A percentile compares a stretch with the other conserved stretches of the same genome.
These are phyloP conservation scores for Coelastrella sp. DNA, from an alignment of 139 green algal genomes.

Conservation along the genomic window DNA sequence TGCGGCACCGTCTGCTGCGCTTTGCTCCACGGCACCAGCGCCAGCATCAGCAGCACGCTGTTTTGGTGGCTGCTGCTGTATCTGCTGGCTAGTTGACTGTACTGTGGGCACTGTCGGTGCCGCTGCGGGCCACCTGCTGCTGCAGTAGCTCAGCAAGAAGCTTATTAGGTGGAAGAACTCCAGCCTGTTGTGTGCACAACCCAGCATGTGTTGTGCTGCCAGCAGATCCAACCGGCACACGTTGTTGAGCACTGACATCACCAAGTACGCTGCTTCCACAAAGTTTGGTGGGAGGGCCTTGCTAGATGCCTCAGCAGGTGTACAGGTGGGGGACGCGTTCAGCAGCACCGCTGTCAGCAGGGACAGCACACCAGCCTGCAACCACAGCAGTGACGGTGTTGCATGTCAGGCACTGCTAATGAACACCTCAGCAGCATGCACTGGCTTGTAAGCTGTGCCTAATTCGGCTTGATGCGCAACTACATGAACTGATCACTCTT, in stretches of 20 bases:
- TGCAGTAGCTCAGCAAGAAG: slow-evolving; percentile 68
- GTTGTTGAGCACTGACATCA: slow-evolving; percentile 69
- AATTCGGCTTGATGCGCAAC: too few species aligned
- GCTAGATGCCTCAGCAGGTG: slow-evolving; percentile 50
- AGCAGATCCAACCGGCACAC: slow-evolving; percentile 63
- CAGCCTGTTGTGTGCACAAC: slow-evolving; percentile 56
- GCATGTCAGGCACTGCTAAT: too few species aligned
- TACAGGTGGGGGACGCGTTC: slow-evolving; percentile 64
- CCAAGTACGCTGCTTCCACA: slow-evolving; percentile 52
- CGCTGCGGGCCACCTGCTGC: slow-evolving; percentile 54
- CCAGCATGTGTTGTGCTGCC: slow-evolving; percentile 63
- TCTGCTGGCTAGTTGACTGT: neutral
- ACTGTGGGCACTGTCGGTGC: neutral
- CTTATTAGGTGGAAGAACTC: slow-evolving; percentile 71
- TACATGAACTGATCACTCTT: too few species aligned
- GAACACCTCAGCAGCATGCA: too few species aligned
- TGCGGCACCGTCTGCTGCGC: neutral
- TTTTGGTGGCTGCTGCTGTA: neutral
- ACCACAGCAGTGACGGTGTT: neutral
- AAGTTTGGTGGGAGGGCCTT: slow-evolving; percentile 74
- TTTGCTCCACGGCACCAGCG: neutral
- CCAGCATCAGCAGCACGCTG: neutral
- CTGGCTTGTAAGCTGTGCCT: too few species aligned
- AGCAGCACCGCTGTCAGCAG: slow-evolving; percentile 78
- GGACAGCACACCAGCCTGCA: slow-evolving; percentile 70